A percentile compares a stretch with the other conserved stretches of the same genome.
Conservation (phyloP, 83 land plant species). For the Picea abies region DNA sequence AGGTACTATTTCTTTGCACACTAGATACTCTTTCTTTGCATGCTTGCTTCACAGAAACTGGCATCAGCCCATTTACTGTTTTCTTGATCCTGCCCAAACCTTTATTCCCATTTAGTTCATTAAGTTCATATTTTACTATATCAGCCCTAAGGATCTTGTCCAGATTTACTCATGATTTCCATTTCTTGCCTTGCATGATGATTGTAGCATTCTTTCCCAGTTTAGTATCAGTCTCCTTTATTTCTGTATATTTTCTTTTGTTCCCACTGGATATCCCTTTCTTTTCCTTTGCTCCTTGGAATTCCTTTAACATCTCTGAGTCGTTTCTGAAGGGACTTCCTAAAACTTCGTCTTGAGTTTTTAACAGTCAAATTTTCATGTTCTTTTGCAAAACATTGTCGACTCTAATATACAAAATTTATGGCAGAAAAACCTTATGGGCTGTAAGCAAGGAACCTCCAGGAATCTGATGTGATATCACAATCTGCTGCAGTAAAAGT, state of each 20-base stretch:
- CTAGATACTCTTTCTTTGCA: too few relatives aligned
- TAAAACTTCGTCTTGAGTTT: background rate
- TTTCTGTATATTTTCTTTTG: constrained; percentile 15
- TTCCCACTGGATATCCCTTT: constrained; percentile 26
- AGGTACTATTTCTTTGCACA: background rate
- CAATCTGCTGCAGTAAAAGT: constrained; percentile 48
- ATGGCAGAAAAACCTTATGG: constrained; percentile 43
- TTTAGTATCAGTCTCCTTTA: background rate
- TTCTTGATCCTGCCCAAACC: constrained; percentile 10
- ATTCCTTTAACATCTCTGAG: constrained; percentile 16
- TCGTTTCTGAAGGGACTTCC: constrained; percentile 15
- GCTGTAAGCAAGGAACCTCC: constrained; percentile 66
- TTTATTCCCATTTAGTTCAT: constrained; percentile 13
- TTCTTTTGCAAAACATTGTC: constrained; percentile 19
- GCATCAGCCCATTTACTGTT: background rate
- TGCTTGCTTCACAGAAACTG: constrained; percentile 6
- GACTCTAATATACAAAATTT: constrained; percentile 24
- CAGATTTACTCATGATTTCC: constrained; percentile 14
- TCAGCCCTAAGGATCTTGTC: constrained; percentile 1
- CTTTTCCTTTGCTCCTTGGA: constrained; percentile 20
- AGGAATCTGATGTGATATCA: constrained; percentile 62
- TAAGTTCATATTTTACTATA: constrained; percentile 12
- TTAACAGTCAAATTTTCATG: background rate
- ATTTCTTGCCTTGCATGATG: constrained; percentile 6
- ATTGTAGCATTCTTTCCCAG: background rate